A percentile compares a stretch with the other conserved stretches of the same genome.
These are phyloP conservation scores for Pichia inconspicua DNA, from an alignment of 1,139 yeast genomes.

Conservation along the genomic window DNA sequence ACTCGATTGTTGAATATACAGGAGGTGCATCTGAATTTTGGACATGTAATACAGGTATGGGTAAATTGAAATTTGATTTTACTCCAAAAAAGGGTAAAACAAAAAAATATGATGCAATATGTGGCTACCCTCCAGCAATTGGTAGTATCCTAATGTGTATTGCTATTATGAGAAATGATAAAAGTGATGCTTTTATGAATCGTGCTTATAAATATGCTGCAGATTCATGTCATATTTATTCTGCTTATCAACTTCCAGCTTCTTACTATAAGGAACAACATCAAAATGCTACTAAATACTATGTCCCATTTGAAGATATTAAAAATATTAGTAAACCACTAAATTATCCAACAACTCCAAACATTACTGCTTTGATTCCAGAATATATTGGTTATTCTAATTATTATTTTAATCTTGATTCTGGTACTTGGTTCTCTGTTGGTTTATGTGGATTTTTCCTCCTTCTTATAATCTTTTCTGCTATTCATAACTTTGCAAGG, in stretches of 20 bases:
- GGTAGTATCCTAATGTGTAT: slow-evolving; percentile 25
- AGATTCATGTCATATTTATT: slow-evolving; percentile 13
- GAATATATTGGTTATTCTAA: slow-evolving; percentile 12
- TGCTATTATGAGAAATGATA: slow-evolving; percentile 12
- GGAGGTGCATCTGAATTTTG: slow-evolving; percentile 12
- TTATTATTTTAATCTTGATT: slow-evolving; percentile 18
- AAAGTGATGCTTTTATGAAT: slow-evolving; percentile 8
- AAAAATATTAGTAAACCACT: slow-evolving; percentile 13
- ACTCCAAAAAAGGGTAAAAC: slow-evolving; percentile 1
- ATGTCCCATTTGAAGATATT: slow-evolving; percentile 4
- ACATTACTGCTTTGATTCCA: slow-evolving; percentile 6
- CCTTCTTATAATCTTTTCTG: slow-evolving; percentile 20
- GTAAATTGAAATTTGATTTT: slow-evolving; percentile 10
- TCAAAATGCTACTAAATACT: slow-evolving; percentile 23
- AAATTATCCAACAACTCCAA: slow-evolving; percentile 14
- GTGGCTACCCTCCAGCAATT: slow-evolving; percentile 23
- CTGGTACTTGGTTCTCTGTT: slow-evolving; percentile 29
- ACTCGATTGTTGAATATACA: not conserved
- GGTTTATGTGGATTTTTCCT: slow-evolving; percentile 36
- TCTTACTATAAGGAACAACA: slow-evolving; percentile 16
- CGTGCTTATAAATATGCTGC: slow-evolving; percentile 15
- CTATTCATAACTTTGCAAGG: slow-evolving; percentile 24
- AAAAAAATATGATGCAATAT: slow-evolving; percentile 10
- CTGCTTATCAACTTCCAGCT: slow-evolving; percentile 10
- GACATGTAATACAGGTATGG: slow-evolving; percentile 10